Percentiles rank a stretch among this genome's conserved stretches.
These are phyloP conservation scores for Cyberlindnera euphorbiiphila DNA, from an alignment of 805 yeast species.

Conservation along the genomic window DNA sequence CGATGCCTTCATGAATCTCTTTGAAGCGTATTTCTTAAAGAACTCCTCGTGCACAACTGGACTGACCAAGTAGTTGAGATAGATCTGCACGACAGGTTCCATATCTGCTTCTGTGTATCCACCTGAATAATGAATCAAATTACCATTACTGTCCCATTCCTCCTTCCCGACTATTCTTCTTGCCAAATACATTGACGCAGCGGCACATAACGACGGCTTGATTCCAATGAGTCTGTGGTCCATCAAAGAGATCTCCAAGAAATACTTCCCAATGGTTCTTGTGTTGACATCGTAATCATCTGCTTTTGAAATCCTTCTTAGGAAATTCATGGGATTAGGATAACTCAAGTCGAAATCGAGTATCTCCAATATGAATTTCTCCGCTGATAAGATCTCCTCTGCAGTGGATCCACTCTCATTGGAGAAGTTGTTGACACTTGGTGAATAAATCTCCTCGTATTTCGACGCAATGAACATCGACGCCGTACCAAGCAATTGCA, in stretches of 20 bases:
- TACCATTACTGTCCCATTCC: constrained; percentile 84
- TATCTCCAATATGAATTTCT: constrained; percentile 70
- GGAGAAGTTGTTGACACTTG: constrained; percentile 82
- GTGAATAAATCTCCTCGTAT: constrained; percentile 89
- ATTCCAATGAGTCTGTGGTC: constrained; percentile 77
- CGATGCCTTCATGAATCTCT: constrained; percentile 83
- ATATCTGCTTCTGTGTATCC: constrained; percentile 76
- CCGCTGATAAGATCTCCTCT: constrained; percentile 83
- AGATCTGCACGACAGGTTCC: constrained; percentile 65
- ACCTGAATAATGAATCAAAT: constrained; percentile 86
- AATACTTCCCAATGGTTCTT: constrained; percentile 84
- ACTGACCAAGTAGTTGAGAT: constrained; percentile 69
- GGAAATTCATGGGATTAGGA: constrained; percentile 91
- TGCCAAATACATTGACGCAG: constrained; percentile 85
- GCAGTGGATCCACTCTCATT: constrained; percentile 78
- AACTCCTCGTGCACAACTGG: constrained; percentile 91
- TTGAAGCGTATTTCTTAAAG: constrained; percentile 87
- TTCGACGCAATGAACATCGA: constrained; percentile 86
- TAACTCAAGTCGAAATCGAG: constrained; percentile 75
- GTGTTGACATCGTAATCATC: constrained; percentile 90
- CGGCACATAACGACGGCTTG: constrained; percentile 79
- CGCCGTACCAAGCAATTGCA: constrained; percentile 85
- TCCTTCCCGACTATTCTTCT: constrained; percentile 67
- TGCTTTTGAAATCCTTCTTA: constrained; percentile 88
- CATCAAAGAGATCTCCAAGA: constrained; percentile 74